Conservation (phyloP, 495 filamentous ascomycete genomes). For the Lophiostoma macrostomum region DNA sequence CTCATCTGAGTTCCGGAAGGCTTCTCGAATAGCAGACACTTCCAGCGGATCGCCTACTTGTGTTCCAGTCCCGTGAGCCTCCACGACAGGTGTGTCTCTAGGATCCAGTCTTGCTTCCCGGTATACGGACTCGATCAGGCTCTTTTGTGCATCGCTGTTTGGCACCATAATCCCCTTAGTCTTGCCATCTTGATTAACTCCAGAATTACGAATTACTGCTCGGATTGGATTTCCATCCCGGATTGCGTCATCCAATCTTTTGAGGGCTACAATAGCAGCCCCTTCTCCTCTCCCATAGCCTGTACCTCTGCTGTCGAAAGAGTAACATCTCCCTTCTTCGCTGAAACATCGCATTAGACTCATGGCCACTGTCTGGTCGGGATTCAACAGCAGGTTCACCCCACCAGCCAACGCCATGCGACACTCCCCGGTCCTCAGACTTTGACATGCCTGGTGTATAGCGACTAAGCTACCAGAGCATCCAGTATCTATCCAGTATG, state of each 20-base stretch:
- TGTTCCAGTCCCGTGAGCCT: constrained; percentile 36
- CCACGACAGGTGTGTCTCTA: neutral
- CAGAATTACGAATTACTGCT: constrained; percentile 45
- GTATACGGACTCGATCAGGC: constrained; percentile 1
- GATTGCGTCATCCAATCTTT: constrained; percentile 36
- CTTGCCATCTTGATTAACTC: constrained; percentile 46
- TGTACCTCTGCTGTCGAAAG: constrained; percentile 41
- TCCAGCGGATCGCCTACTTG: constrained; percentile 55
- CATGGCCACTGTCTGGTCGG: neutral
- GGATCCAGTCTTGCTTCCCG: constrained; percentile 30
- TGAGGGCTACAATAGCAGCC: constrained; percentile 40
- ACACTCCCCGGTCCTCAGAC: neutral
- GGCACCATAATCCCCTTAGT: constrained; percentile 35
- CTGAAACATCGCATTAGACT: neutral
- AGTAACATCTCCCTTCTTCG: constrained; percentile 24
- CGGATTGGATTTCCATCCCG: constrained; percentile 41
- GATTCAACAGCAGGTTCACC: neutral
- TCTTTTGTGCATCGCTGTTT: neutral
- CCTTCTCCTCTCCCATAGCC: constrained; percentile 50
- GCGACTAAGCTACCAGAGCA: constrained; percentile 16
- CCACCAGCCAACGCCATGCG: neutral
- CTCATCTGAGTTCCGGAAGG: constrained; percentile 36
- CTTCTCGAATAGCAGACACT: constrained; percentile 49
- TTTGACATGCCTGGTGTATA: constrained; percentile 6
- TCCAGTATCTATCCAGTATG: constrained; percentile 11